These are phyloP conservation scores for Cnidoscolus chayamansa DNA, from an alignment of 441 rosid genomes.

Conservation along the genomic window DNA sequence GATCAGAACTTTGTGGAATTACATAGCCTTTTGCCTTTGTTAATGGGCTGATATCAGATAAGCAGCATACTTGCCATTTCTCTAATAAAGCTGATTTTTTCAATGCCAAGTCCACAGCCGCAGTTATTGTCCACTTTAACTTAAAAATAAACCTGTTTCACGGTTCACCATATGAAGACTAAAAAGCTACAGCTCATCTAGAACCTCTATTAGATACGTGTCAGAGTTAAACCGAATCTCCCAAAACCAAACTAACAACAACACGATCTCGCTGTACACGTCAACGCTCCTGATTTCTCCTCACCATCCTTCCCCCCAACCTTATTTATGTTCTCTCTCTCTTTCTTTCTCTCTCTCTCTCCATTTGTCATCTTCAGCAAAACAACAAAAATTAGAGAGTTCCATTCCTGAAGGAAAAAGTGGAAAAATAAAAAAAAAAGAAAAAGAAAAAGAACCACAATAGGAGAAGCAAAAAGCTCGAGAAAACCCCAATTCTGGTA, in stretches of 20 bases:
- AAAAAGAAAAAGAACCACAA: neutral
- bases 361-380: neutral
- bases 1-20: no score
- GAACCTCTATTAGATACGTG: conserved; percentile 18
- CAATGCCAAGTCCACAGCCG: no score
- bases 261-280: conserved; percentile 25
- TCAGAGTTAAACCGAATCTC: conserved; percentile 20
- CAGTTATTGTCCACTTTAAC: no score
- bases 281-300: conserved; percentile 38
- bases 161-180: neutral
- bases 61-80: no score
- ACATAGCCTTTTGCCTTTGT: no score
- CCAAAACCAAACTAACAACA: conserved; percentile 4
- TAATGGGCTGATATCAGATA: no score
- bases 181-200: neutral
- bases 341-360: neutral
- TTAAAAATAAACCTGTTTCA: no score
- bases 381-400: neutral
- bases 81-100: no score
- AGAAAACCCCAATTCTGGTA: neutral
- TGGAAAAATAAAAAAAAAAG: neutral
- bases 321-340: conserved; percentile 1
- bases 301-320: neutral
- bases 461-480: conserved; percentile 26
- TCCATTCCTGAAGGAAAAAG: neutral